Conservation (phyloP, 805 yeast genomes). For the Wickerhamomyces strasburgensis region DNA sequence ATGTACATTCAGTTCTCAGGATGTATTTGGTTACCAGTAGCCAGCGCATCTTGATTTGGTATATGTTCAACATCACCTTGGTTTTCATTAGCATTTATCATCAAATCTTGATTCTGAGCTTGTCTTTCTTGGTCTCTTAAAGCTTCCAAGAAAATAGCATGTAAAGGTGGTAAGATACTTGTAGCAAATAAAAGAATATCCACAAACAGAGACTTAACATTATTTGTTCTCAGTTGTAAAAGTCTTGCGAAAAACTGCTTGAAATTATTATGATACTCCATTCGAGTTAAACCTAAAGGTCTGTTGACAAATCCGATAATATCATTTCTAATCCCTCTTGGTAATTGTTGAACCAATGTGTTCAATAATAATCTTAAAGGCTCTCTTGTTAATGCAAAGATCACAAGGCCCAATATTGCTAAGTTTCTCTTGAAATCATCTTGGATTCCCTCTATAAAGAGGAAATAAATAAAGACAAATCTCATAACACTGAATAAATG, state of each 20-base stretch:
- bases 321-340: background rate
- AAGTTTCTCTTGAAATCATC: background rate
- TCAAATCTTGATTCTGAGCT: background rate
- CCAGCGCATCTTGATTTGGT: slow-evolving; percentile 1
- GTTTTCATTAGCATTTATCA: background rate
- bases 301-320: background rate
- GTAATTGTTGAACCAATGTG: background rate
- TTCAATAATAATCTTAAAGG: background rate
- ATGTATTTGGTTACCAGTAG: slow-evolving; percentile 10
- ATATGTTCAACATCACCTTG: slow-evolving; percentile 1
- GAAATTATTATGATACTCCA: background rate
- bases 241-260: background rate
- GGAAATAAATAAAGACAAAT: background rate
- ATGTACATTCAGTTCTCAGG: slow-evolving; percentile 5
- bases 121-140: slow-evolving; percentile 2
- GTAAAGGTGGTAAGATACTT: slow-evolving; percentile 9
- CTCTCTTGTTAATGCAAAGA: background rate
- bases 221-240: background rate
- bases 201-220: background rate
- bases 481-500: background rate
- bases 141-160: slow-evolving; percentile 5
- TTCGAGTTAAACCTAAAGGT: background rate
- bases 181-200: slow-evolving; percentile 9
- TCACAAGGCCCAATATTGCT: background rate
- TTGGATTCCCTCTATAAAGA: background rate